These are phyloP conservation scores for Diaporthe australafricana DNA, from an alignment of 2,329 filamentous ascomycete genomes.

Conservation along the genomic window DNA sequence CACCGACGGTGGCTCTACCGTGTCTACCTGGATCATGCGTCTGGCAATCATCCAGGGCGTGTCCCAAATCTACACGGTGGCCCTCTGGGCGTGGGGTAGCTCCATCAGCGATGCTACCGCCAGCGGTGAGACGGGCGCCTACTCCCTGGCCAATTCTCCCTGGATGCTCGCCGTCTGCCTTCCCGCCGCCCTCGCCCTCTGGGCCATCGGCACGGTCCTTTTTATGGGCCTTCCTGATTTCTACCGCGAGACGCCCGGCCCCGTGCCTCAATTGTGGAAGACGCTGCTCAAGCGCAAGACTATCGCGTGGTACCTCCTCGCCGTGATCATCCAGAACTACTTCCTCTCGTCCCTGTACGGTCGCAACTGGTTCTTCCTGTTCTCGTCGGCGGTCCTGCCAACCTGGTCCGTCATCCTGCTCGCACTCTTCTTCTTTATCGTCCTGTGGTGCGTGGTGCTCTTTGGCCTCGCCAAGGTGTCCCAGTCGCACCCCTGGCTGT, in stretches of 20 bases:
- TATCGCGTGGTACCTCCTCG: slow-evolving; percentile 72
- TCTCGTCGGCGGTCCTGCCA: slow-evolving; percentile 58
- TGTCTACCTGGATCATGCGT: slow-evolving; percentile 75
- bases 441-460: slow-evolving; percentile 65
- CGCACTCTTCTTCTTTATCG: slow-evolving; percentile 63
- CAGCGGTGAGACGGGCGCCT: slow-evolving; percentile 46
- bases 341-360: slow-evolving; percentile 73
- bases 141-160: slow-evolving; percentile 42
- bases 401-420: slow-evolving; percentile 68
- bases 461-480: slow-evolving; percentile 62
- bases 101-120: slow-evolving; percentile 56
- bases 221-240: slow-evolving; percentile 71
- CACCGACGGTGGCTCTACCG: slow-evolving; percentile 69
- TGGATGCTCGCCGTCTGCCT: slow-evolving; percentile 60
- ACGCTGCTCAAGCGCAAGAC: slow-evolving; percentile 70
- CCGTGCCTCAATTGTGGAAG: slow-evolving; percentile 71
- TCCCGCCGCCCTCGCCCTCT: slow-evolving; percentile 67
- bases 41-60: slow-evolving; percentile 74
- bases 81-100: slow-evolving; percentile 73
- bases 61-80: slow-evolving; percentile 71
- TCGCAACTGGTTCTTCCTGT: slow-evolving; percentile 72
- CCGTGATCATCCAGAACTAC: slow-evolving; percentile 72
- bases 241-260: slow-evolving; percentile 71
- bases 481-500: slow-evolving; percentile 71
- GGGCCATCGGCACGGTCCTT: slow-evolving; percentile 64